Evolutionary conservation across 495 filamentous ascomycete species (phyloP), one percentile per base, ranked within the genome.

Genomic region (Penicillium salamii): DNA sequence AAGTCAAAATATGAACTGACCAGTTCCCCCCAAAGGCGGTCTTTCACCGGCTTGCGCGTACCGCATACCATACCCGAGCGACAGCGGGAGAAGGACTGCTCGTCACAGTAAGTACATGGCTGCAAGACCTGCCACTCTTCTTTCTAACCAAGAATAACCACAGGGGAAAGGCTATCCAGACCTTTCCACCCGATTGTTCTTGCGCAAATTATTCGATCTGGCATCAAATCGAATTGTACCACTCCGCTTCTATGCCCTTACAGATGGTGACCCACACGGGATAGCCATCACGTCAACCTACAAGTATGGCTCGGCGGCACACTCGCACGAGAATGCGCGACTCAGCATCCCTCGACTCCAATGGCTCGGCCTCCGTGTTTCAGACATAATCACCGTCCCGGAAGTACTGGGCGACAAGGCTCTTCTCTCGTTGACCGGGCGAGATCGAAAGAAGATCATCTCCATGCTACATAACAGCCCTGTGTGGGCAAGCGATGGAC

Each of bases 131-230:
- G 29, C 28, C 28, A 19, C n/a, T 12, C 1, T 21, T 41, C 6
- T n/a, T 24, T 6, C 45, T 46, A 8, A 50, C 11, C 21, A 35
- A 7, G 13, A 40, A 7, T 19, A 1, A 14, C 45, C 18, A 31
- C 20, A 58, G 89, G 89, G 82, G 1, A 97, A 96, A 74, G 93
- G 93, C 0, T 97, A 95, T 65, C 91, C 93, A 0, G 93, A 98
- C 58, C 74, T 96, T 19, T 76, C 79, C 5, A 95, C 91, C 0
- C 70, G 95, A 26, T 77, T 79, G 35, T 91, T 97, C 55, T 31
- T 74, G 29, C 67, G 59, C 57, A 59, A 53, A 38, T 46, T 77
- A 24, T 61, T 58, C 45, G 44, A 74, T 26, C 39, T 53, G 36
- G 29, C 53, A 24, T 26, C 55, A 49, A 52, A 36, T 52, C 47